Conservation (phyloP, 257 asterid genomes). For the Striga asiatica region DNA sequence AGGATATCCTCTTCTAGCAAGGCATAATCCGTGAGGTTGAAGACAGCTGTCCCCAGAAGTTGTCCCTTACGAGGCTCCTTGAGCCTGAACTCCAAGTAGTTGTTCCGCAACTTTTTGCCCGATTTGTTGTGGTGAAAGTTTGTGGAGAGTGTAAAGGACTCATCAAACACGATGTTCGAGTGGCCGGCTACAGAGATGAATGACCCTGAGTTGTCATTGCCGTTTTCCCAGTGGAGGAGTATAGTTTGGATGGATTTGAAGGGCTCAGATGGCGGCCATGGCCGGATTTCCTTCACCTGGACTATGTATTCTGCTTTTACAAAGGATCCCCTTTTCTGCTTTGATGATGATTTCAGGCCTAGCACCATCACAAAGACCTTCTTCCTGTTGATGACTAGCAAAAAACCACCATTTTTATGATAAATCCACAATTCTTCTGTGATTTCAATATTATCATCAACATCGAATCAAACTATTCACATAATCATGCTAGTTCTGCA, state of each 20-base stretch:
- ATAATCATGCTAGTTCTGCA: not conserved
- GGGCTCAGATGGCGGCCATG: slow-evolving; percentile 85
- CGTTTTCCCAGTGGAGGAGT: slow-evolving; percentile 69
- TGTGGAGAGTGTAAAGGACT: slow-evolving; percentile 47
- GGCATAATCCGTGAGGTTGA: slow-evolving; percentile 78
- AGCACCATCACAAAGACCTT: slow-evolving; percentile 55
- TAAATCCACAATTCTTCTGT: not conserved
- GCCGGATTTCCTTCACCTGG: slow-evolving; percentile 54
- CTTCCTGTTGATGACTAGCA: slow-evolving; percentile 41
- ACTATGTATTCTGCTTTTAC: slow-evolving; percentile 40
- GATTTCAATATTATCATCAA: not conserved
- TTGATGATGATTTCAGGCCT: slow-evolving; percentile 58
- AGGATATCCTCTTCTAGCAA: slow-evolving; percentile 29
- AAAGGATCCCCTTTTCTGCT: slow-evolving; percentile 40
- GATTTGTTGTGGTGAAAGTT: slow-evolving; percentile 37
- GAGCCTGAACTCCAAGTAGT: slow-evolving; percentile 53
- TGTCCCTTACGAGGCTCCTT: slow-evolving; percentile 67
- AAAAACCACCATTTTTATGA: slow-evolving; percentile 50
- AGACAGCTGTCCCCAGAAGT: slow-evolving; percentile 48
- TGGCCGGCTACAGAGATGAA: slow-evolving; percentile 48
- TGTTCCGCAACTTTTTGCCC: slow-evolving; percentile 49
- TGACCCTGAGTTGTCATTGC: slow-evolving; percentile 50
- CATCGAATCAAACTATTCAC: not conserved
- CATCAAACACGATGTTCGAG: slow-evolving; percentile 43
- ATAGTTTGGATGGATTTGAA: slow-evolving; percentile 56